A percentile compares a stretch with the other conserved stretches of the same genome.
Conservation (phyloP, 2,329 filamentous ascomycete genomes). For the Mollisiaceae sp. region DNA sequence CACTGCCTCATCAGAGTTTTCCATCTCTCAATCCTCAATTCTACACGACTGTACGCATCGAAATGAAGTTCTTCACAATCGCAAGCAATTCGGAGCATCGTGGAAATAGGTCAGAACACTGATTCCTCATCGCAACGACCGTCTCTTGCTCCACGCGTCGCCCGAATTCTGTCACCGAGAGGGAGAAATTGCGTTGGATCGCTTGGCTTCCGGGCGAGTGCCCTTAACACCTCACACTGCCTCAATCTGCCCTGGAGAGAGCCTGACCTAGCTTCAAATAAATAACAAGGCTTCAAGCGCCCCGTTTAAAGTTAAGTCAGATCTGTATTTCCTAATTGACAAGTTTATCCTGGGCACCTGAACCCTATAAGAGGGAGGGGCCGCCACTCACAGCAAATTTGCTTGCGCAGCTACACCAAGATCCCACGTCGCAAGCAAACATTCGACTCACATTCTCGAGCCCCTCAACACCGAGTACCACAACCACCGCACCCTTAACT, state of each 20-base stretch:
- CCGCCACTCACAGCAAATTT: conserved; percentile 9
- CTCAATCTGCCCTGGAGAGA: background rate
- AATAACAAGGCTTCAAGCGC: conserved; percentile 3
- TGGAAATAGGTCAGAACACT: background rate
- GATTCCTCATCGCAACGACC: background rate
- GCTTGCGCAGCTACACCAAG: conserved; percentile 4
- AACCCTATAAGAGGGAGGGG: background rate
- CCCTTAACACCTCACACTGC: background rate
- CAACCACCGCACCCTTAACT: conserved; percentile 1
- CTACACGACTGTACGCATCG: background rate
- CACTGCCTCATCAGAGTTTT: conserved; percentile 10
- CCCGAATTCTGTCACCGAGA: background rate
- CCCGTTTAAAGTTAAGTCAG: background rate
- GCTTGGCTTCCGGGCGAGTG: background rate
- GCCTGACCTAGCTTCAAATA: background rate
- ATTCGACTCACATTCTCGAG: conserved; percentile 12
- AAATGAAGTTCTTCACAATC: background rate
- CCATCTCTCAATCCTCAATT: background rate
- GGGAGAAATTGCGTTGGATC: background rate
- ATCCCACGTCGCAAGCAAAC: conserved; percentile 3
- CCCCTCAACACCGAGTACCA: conserved; percentile 10
- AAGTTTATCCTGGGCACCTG: background rate
- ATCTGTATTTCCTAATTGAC: background rate
- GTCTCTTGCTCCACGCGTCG: background rate
- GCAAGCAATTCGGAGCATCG: background rate